Base-by-base conservation (phyloP, 345 rosid genomes). In the Kandelia obovata region DNA sequence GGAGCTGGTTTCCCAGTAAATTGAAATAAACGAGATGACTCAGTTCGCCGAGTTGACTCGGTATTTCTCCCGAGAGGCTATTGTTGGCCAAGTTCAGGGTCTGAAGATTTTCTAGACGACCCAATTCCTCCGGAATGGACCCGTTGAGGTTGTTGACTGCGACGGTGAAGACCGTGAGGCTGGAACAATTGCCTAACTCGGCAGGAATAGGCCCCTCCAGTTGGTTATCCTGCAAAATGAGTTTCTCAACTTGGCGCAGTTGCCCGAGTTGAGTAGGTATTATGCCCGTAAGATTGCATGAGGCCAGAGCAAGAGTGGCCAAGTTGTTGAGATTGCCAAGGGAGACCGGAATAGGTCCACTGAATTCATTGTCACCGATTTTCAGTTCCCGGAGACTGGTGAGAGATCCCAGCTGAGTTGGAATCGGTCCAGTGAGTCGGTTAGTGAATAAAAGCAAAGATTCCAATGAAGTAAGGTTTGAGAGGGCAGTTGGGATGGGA, bases 331-430 rank as follows among this genome's bases (percentile, higher is more conserved):
- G 89, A 16, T 73, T 68, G 3, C 89, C 96, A 0, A 95, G 73
- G 0, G 96, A 83, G 13, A 82, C 79, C 55, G 97, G 99, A 30
- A 95, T 85, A 0, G 77, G 51, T 6, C 99, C 98, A 19, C 66
- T 78, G 75, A 95, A 92, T n/a, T 77, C 85, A 62, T 95, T 95
- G 65, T 95, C 91, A 37, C 99, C 99, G 69, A 92, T 83, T 55
- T 87, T 85, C 65, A 95, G 30, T 28, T 84, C 82, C 1, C 77
- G 89, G 69, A 95, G 89, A 39, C 72, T 76, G 0, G 74, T 23
- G 69, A 92, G 85, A 0, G 87, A 79, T 16, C 96, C 98, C 76
- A 92, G 89, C 37, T 81, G 87, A 64, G 82, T 70, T 5, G 98
- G 98, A 15, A 95, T 90, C 71, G 83, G 72, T 23, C 96, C 98